These are phyloP conservation scores for Phaffia rhodozyma DNA, from an alignment of 1,284 basidiomycete species.

Conservation along the genomic window DNA sequence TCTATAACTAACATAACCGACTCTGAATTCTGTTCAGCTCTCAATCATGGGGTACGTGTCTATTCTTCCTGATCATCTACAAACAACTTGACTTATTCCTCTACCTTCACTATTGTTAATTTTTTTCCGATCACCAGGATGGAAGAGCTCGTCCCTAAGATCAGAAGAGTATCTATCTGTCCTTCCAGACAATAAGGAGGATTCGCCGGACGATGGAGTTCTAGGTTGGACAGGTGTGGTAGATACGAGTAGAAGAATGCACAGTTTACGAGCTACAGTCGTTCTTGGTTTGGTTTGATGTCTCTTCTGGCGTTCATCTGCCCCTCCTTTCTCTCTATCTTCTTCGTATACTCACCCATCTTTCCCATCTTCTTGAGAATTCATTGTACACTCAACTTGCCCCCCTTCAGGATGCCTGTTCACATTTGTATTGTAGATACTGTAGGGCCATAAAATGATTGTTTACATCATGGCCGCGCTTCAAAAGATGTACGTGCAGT, in stretches of 20 bases:
- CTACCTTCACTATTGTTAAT: background rate
- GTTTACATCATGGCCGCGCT: background rate
- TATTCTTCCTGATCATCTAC: background rate
- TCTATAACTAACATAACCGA: background rate
- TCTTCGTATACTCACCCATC: background rate
- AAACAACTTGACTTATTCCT: background rate
- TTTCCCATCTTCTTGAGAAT: background rate
- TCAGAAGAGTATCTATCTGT: conserved; percentile 34
- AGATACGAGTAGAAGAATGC: conserved; percentile 24
- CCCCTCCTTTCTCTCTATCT: background rate
- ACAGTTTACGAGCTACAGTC: conserved; percentile 58
- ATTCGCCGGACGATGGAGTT: conserved; percentile 43
- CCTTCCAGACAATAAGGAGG: conserved; percentile 35
- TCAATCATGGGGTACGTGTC: too few relatives aligned
- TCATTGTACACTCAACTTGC: background rate
- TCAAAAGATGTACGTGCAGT: background rate
- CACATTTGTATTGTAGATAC: background rate
- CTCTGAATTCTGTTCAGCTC: too few relatives aligned
- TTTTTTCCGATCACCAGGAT: conserved; percentile 36
- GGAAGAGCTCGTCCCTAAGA: conserved; percentile 36
- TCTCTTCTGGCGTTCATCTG: background rate
- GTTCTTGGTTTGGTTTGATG: background rate
- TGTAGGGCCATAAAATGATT: background rate
- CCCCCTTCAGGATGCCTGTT: background rate
- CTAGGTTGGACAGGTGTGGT: conserved; percentile 35